Base-by-base conservation (phyloP, 2,329 filamentous ascomycete genomes). In the Elsinoe batatas region DNA sequence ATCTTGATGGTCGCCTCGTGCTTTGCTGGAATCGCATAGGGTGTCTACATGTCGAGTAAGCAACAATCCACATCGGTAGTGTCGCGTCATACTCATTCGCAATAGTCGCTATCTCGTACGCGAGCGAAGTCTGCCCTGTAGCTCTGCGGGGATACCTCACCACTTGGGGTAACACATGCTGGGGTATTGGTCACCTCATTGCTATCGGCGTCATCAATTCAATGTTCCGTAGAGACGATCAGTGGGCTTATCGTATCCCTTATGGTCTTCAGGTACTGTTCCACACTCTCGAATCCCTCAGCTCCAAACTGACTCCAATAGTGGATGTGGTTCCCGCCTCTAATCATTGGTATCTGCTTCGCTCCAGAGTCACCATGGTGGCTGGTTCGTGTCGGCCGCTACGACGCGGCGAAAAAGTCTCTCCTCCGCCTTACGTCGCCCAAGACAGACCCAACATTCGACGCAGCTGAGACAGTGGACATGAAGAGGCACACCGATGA, bases 401-500 rank as follows among this genome's bases (percentile, higher is more conserved):
- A 80, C 36, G 79, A 82, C 7, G 81, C 86, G 13, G 85, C 85
- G 32, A 87, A 87, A 71, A 71, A 74, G 44, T 74, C 84, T 1
- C 75, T 88, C 17, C 72, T 84, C 49, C 81, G 84, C 3, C 73
- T 88, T 17, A 87, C 84, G 4, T 83, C 22, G 6, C 22, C 77
- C 63, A 63, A 76, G 12, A 73, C 82, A 59, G 74, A 75, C 54
- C 83, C 88, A 58, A 84, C 81, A 0, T 91, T 93, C 63, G 81
- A 94, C 64, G 80, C 86, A 11, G 86, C 94, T 59, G 88, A 93
- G 71, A 93, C 88, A 0, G 77, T 95, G 49, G 84, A 87, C 63
- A 93, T 95, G 88, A 95, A 95, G 87, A 82, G 89, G 1, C 88
- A 94, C 67, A 95, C 89, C 0, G 91, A 87, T 0, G 85, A 85